A percentile compares a stretch with the other conserved stretches of the same genome.
Evolutionary conservation across 2,329 filamentous ascomycete species (phyloP).

Genomic region (Alternaria arborescens): DNA sequence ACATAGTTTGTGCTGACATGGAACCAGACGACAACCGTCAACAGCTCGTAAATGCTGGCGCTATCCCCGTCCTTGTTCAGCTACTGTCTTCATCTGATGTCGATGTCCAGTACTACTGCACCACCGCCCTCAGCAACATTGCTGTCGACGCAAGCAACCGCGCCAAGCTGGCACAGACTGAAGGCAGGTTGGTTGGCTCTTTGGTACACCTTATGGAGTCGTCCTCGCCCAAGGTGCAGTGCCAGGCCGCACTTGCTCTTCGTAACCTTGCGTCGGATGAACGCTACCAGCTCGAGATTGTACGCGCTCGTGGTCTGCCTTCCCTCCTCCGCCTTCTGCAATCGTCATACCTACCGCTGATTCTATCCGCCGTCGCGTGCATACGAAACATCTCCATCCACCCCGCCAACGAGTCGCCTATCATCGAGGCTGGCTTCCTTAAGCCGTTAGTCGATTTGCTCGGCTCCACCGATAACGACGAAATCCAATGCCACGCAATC

Average conservation of each 20-base stretch:
- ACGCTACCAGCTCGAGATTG: conserved; percentile 98
- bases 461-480: conserved; percentile 95
- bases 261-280: conserved; percentile 97
- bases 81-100: conserved; percentile 92
- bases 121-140: conserved; percentile 97
- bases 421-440: conserved; percentile 96
- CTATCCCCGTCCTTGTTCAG: conserved; percentile 97
- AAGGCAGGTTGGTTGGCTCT: conserved; percentile 90
- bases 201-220: conserved; percentile 97
- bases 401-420: conserved; percentile 95
- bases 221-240: conserved; percentile 91
- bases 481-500: conserved; percentile 98
- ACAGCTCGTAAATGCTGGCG: conserved; percentile 94
- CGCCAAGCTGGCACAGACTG: conserved; percentile 87
- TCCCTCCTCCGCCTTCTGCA: conserved; percentile 89
- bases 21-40: conserved; percentile 90
- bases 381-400: conserved; percentile 99
- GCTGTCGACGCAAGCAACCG: conserved; percentile 92
- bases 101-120: conserved; percentile 99
- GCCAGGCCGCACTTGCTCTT: conserved; percentile 91
- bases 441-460: conserved; percentile 92
- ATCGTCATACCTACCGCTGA: conserved; percentile 93
- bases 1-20: conserved; percentile 29
- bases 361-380: conserved; percentile 95
- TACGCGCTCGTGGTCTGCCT: conserved; percentile 83